These are phyloP conservation scores for Lasiodiplodia sp. DNA, from an alignment of 2,329 filamentous ascomycete genomes.

Conservation along the genomic window DNA sequence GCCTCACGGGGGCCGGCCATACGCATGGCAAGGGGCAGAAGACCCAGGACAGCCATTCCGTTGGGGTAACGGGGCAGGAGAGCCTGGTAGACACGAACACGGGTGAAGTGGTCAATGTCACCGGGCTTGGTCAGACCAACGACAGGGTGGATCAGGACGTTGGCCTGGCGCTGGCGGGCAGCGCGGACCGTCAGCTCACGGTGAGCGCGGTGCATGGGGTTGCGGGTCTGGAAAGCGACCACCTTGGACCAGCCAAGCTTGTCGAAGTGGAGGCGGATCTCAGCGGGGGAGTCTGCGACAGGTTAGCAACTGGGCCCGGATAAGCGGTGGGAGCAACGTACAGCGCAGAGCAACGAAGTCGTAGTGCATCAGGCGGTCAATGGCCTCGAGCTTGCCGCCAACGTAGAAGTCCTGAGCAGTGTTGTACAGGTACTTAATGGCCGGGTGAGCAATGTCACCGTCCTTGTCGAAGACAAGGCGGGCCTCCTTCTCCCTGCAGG, in stretches of 20 bases:
- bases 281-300: conserved; percentile 80
- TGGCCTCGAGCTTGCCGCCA: conserved; percentile 93
- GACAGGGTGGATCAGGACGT: conserved; percentile 98
- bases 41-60: conserved; percentile 96
- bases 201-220: conserved; percentile 99
- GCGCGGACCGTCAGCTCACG: conserved; percentile 97
- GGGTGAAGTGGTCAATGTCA: conserved; percentile 99
- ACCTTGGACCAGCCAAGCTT: conserved; percentile 99
- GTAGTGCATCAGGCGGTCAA: conserved; percentile 96
- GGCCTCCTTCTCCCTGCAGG: conserved; percentile 78
- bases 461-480: conserved; percentile 82
- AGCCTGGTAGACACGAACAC: conserved; percentile 97
- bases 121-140: conserved; percentile 98
- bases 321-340: conserved; percentile 54
- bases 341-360: conserved; percentile 95
- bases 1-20: conserved; percentile 99
- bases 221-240: conserved; percentile 95
- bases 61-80: conserved; percentile 97
- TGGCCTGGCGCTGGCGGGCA: conserved; percentile 93
- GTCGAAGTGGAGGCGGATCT: conserved; percentile 96
- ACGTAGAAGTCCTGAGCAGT: conserved; percentile 88
- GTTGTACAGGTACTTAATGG: conserved; percentile 86
- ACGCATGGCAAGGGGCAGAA: conserved; percentile 95
- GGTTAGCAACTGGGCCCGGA: conserved; percentile 16
- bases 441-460: conserved; percentile 88